Evolutionary conservation across 176 grass and related monocot genomes (phyloP), one percentile per base, ranked within the genome.

Genomic region (Musa itinerans): DNA sequence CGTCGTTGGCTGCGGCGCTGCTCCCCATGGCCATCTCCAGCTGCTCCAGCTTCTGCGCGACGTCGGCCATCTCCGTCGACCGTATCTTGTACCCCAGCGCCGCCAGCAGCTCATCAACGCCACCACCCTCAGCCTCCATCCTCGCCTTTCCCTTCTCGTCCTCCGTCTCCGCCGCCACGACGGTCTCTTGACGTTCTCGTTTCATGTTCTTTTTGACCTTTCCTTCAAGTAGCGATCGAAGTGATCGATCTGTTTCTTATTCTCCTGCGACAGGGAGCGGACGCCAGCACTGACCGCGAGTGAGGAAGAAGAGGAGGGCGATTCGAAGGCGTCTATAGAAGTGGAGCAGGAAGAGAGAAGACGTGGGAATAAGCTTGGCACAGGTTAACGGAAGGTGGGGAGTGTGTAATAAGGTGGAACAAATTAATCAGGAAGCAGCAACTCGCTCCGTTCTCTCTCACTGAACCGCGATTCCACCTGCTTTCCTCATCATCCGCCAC

Each of bases 11-110:
- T 17, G 56, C 78, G 75, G 22, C 26, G 56, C 75, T 54, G 63
- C 64, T 48, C 10, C 81, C 88, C 90, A 99, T 94, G 78, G 90
- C 90, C 95, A 99, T 89, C 90, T 99, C 95, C 2, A 94, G 88
- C 84, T 99, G 90, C 95, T 99, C 95, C 57, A 99, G 95, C 75
- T 99, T 99, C 80, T 91, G 88, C 8, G 95, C 95, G 29, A 99
- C 95, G 69, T 99, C 95, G 17, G 88, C 95, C 95, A 99, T 99
- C 59, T 99, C 95, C 3, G 95, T 93, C 12, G 90, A 76, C 8
- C 95, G 88, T 16, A 98, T 88, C 86, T 98, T 98, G 88, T 99
- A 99, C 1, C 95, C 95, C 19, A 99, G 81, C 80, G 86, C 90
- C 1, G 95, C 95, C 23, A 99, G 86, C 21, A 94, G 73, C 86